phyloP scores from a whole-genome alignment of 1,284 basidiomycete genomes.

The Sphaerobolus stellatus region DNA sequence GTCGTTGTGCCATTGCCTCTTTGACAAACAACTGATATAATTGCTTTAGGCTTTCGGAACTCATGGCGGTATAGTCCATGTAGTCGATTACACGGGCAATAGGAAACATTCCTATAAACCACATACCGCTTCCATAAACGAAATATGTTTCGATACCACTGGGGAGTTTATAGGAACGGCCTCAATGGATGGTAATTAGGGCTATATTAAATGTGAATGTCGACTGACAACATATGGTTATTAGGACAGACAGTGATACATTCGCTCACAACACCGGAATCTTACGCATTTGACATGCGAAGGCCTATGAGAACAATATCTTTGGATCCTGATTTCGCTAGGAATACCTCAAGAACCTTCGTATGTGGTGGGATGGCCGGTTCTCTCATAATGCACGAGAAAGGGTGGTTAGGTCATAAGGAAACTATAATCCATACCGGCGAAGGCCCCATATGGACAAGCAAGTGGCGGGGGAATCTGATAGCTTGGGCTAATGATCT shows the following conservation, averaged over 20 bases:
- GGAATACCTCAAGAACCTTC: conserved; percentile 78
- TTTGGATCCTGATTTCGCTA: conserved; percentile 89
- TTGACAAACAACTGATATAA: neutral
- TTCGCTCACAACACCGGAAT: conserved; percentile 79
- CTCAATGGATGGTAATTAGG: conserved; percentile 83
- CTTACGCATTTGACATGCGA: conserved; percentile 88
- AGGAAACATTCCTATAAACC: conserved; percentile 90
- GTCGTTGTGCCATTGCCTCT: conserved; percentile 20
- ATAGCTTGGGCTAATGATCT: conserved; percentile 97
- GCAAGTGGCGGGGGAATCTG: conserved; percentile 81
- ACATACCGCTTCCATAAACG: conserved; percentile 88
- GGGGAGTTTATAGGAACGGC: conserved; percentile 92
- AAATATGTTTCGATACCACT: conserved; percentile 82
- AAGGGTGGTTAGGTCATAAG: conserved; percentile 95
- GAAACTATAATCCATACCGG: conserved; percentile 84
- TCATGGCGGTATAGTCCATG: conserved; percentile 88
- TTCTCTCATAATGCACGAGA: conserved; percentile 83
- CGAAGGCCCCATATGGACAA: conserved; percentile 94
- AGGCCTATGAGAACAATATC: conserved; percentile 90
- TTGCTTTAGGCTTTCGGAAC: conserved; percentile 81
- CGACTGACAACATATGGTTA: conserved; percentile 21
- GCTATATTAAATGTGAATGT: neutral
- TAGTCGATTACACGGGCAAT: conserved; percentile 78
- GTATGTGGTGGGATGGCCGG: conserved; percentile 95
- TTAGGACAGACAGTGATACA: conserved; percentile 88